Evolutionary conservation across 768 basidiomycete species (phyloP), one percentile per base, ranked within the genome.

Genomic region (Rossbeevera mucosa): DNA sequence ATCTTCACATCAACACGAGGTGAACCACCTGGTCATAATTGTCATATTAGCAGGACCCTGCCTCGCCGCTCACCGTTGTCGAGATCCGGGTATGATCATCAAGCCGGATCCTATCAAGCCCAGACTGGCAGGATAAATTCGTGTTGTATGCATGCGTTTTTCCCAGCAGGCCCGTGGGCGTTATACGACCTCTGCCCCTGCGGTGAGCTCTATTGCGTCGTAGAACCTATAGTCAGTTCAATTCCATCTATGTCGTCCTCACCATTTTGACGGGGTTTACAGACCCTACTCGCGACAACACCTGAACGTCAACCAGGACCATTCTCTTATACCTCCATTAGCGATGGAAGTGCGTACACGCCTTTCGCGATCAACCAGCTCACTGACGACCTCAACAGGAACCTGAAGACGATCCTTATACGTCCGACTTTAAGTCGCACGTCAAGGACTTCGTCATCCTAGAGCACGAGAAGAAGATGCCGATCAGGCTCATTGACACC

Each of bases 401-500:
- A 50, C 41, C 44, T 7, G 7, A 40, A 1, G 47, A 44, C 0
- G 52, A 55, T 16, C 59, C 64, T n/a, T n/a, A n/a, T 47, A 33
- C 21, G 6, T 53, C 51, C 0, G 60, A 64, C 14, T 21, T 62
- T 18, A 30, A n/a, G 30, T 20, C 47, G n/a, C 50, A 62, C 18
- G 28, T 64, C 44, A 42, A 59, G 4, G 55, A 52, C 5, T 48
- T 41, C 20, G 31, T 65, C 25, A 55, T 64, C 36, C 46, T 52
- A 18, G 53, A 59, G 13, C 55, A 55, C 6, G 46, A 48, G 14
- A 55, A 38, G 3, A 52, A 48, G 7, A 61, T 66, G 61, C 64
- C 64, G 2, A 44, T 66, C 48, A 61, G 59, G 48, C 57, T 65
- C 41, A 48, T 46, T 12, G 64, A 65, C 52, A 65, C 64, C 0